A percentile compares a stretch with the other conserved stretches of the same genome.
phyloP scores from a whole-genome alignment of 768 basidiomycete species.

The Royoungia palumana region DNA sequence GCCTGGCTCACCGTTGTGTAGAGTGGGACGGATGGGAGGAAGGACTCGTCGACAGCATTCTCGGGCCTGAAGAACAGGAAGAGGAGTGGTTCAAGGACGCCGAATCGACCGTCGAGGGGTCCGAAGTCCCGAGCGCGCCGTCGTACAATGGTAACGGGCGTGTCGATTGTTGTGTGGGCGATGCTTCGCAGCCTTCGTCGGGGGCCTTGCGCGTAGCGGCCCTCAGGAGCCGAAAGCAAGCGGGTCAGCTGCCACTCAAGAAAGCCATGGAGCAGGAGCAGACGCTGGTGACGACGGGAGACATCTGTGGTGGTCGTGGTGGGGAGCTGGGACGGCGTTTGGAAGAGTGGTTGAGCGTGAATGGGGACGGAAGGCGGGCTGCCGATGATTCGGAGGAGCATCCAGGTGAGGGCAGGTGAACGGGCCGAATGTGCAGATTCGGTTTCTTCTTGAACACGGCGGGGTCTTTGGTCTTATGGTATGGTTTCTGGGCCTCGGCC shows the following conservation, averaged over 20 bases:
- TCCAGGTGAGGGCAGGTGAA: too few species aligned
- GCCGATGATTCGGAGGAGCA: constrained; percentile 14
- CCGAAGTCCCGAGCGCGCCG: constrained; percentile 15
- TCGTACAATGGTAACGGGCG: background rate
- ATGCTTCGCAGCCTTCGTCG: constrained; percentile 15
- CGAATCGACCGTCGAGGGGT: constrained; percentile 23
- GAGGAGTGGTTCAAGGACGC: constrained; percentile 63
- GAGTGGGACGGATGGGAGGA: constrained; percentile 96
- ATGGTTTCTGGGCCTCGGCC: too few species aligned
- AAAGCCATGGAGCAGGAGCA: constrained; percentile 67
- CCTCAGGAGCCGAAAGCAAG: constrained; percentile 34
- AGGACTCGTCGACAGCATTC: constrained; percentile 69
- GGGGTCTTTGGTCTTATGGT: too few species aligned
- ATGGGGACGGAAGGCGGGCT: constrained; percentile 20
- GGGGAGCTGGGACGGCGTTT: constrained; percentile 73
- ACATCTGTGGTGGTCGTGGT: constrained; percentile 75
- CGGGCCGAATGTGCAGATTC: too few species aligned
- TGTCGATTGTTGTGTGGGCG: background rate
- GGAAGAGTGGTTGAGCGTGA: constrained; percentile 67
- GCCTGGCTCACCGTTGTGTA: constrained; percentile 74
- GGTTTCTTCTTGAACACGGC: too few species aligned
- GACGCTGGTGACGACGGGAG: constrained; percentile 67
- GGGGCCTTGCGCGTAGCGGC: constrained; percentile 23
- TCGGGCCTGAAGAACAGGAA: constrained; percentile 69
- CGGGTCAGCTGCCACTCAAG: constrained; percentile 49